Conservation (phyloP, 495 filamentous ascomycete genomes). For the Lentithecium fluviatile region DNA sequence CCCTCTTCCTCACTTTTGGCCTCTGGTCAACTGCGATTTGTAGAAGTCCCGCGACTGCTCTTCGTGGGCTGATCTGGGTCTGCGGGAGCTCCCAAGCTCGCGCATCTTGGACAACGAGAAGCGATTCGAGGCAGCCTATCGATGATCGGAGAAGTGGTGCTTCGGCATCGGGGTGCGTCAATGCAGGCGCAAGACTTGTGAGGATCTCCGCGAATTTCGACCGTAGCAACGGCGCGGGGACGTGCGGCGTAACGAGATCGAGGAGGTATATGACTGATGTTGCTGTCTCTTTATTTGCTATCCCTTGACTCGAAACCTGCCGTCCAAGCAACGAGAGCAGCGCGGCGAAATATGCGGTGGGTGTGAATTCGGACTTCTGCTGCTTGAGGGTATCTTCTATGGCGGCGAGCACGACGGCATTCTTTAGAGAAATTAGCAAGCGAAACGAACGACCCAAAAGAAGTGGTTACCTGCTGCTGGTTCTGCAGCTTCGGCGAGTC, state of each 20-base stretch:
- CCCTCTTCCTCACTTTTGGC: slow-evolving; percentile 92
- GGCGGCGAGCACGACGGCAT: slow-evolving; percentile 80
- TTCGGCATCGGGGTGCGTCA: slow-evolving; percentile 78
- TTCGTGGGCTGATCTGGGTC: slow-evolving; percentile 79
- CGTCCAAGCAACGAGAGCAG: slow-evolving; percentile 85
- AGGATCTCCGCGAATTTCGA: slow-evolving; percentile 94
- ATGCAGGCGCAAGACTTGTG: slow-evolving; percentile 74
- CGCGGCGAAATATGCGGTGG: slow-evolving; percentile 94
- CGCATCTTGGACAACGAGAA: slow-evolving; percentile 84
- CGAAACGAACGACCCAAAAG: neutral
- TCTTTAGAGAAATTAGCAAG: slow-evolving; percentile 52
- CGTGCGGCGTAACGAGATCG: slow-evolving; percentile 79
- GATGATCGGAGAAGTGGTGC: slow-evolving; percentile 81
- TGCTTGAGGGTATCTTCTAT: slow-evolving; percentile 89
- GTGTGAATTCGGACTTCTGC: slow-evolving; percentile 74
- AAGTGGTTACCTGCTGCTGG: slow-evolving; percentile 71
- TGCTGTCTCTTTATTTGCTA: slow-evolving; percentile 78
- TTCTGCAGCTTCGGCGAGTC: slow-evolving; percentile 88
- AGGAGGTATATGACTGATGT: slow-evolving; percentile 93
- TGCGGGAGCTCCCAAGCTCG: slow-evolving; percentile 82
- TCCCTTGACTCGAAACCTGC: slow-evolving; percentile 59
- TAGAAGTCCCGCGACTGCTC: slow-evolving; percentile 83
- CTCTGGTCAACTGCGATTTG: slow-evolving; percentile 80
- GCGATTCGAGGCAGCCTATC: slow-evolving; percentile 88
- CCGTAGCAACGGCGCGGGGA: slow-evolving; percentile 79